phyloP scores from a whole-genome alignment of 164 flowering plant genomes.

The Tinospora cordifolia region DNA sequence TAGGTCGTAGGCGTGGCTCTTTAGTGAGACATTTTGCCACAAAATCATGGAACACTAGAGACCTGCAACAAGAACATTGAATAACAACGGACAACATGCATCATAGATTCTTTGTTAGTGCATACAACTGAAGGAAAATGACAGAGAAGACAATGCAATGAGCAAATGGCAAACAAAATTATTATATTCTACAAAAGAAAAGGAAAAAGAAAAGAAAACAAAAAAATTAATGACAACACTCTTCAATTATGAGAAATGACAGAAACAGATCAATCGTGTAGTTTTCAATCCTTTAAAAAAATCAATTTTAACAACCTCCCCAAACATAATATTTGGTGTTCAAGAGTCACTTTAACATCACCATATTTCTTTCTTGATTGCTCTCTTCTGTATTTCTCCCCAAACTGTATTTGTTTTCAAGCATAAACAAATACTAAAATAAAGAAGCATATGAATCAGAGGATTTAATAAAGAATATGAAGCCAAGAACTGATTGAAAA shows the following conservation, averaged over 20 bases:
- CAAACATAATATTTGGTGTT: too few species aligned
- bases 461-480: too few species aligned
- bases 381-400: too few species aligned
- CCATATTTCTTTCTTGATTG: too few species aligned
- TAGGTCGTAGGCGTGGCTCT: conserved; percentile 89
- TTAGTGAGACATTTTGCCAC: conserved; percentile 93
- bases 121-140: neutral
- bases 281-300: too few species aligned
- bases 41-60: conserved; percentile 95
- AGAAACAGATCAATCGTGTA: neutral
- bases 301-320: too few species aligned
- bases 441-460: too few species aligned
- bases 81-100: neutral
- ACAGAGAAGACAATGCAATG: neutral
- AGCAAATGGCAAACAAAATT: neutral
- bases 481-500: too few species aligned
- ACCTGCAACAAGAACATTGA: conserved; percentile 40
- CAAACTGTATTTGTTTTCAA: too few species aligned
- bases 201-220: neutral
- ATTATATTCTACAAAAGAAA: too few species aligned
- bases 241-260: neutral
- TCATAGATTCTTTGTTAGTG: neutral
- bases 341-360: too few species aligned
- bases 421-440: too few species aligned
- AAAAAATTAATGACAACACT: neutral